A percentile compares a stretch with the other conserved stretches of the same genome.
phyloP scores from a whole-genome alignment of 495 filamentous ascomycete genomes.

The Cercophora newfieldiana region DNA sequence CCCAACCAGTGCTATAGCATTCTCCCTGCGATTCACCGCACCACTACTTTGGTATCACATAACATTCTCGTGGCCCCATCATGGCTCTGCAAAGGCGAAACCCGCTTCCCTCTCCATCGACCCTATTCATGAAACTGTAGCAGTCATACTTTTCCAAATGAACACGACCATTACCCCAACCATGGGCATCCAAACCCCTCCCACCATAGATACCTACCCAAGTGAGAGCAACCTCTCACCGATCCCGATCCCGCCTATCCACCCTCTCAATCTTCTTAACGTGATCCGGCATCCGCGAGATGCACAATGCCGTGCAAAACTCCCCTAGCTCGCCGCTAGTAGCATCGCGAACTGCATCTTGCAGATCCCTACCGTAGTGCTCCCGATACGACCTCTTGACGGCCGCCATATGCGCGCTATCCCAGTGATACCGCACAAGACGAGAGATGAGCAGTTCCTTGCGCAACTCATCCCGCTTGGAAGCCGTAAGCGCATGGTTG shows the following conservation, averaged over 20 bases:
- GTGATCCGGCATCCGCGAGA: constrained; percentile 55
- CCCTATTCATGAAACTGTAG: no score
- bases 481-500: constrained; percentile 76
- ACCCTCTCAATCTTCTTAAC: constrained; percentile 43
- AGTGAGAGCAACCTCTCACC: not conserved
- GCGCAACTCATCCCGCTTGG: constrained; percentile 63
- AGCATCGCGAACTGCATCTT: constrained; percentile 57
- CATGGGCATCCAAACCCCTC: not conserved
- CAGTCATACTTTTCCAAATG: no score
- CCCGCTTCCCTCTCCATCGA: no score
- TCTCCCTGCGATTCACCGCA: no score
- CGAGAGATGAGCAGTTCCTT: constrained; percentile 81
- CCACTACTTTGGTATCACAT: no score
- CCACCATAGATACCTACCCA: not conserved
- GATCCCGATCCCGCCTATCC: not conserved
- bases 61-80: no score
- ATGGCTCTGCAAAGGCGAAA: no score
- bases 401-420: constrained; percentile 67
- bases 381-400: constrained; percentile 71
- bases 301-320: constrained; percentile 54
- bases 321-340: constrained; percentile 53
- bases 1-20: no score
- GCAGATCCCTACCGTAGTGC: constrained; percentile 69
- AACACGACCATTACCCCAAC: not conserved
- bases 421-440: constrained; percentile 83